A percentile compares a stretch with the other conserved stretches of the same genome.
Conservation (phyloP, 225 moss, liverwort and hornwort genomes). For the Antitrichia curtipendula region DNA sequence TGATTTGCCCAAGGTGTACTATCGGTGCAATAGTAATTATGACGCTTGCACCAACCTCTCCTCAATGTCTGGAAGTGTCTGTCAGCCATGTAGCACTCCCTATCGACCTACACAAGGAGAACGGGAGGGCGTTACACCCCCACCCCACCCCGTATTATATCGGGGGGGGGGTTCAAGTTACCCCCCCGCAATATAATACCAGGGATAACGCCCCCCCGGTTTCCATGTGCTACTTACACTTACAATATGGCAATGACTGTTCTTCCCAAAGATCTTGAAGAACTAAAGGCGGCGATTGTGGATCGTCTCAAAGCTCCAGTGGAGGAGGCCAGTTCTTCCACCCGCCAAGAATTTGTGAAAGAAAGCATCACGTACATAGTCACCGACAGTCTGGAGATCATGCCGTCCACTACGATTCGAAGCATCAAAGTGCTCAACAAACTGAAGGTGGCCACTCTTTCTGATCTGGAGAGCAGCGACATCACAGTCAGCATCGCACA, state of each 20-base stretch:
- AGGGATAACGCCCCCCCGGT: too few species aligned
- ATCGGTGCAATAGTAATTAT: rapidly evolving
- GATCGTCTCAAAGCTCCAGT: too few species aligned
- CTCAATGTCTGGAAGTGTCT: neutral
- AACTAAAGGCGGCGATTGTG: neutral
- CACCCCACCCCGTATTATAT: too few species aligned
- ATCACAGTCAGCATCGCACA: neutral
- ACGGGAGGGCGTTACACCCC: too few species aligned
- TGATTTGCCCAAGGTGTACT: neutral
- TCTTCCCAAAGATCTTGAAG: neutral
- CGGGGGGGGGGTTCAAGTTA: too few species aligned
- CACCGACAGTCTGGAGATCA: neutral
- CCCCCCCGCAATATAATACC: too few species aligned
- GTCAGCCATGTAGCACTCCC: rapidly evolving
- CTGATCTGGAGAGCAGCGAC: neutral
- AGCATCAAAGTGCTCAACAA: neutral
- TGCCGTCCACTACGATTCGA: neutral
- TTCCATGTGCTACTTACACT: rapidly evolving
- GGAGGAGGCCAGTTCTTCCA: neutral
- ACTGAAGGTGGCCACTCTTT: neutral
- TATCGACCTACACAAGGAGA: too few species aligned
- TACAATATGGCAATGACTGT: neutral
- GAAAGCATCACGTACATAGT: neutral
- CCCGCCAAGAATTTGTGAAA: neutral
- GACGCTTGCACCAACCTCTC: rapidly evolving